Base-by-base conservation (phyloP, 441 rosid genomes). In the Dalechampia spathulata region DNA sequence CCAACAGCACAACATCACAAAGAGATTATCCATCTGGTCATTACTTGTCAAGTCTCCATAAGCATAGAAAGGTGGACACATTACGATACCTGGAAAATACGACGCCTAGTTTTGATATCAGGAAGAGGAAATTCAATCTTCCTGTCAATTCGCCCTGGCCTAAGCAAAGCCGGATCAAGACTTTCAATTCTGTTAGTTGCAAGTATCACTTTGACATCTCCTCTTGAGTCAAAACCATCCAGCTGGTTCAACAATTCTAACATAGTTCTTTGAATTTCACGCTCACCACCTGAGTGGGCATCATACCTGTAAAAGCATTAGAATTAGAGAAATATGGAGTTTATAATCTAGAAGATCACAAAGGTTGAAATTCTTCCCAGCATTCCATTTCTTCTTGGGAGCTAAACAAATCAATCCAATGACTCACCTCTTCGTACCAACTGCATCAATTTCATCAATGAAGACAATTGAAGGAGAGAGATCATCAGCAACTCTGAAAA, bases 211-310 rank as follows among this genome's bases (percentile, higher is more conserved):
- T 90, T 90, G 42, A 90, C 95, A 49, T 86, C 93, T 65, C 90
- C 93, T 64, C 87, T 76, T 26, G 95, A 87, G 75, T 87, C 95
- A 55, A 90, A 90, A 46, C 97, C 97, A 67, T 90, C 96, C 42
- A 90, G 74, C 62, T 90, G 96, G 69, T 90, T 90, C 73, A 90
- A 66, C 69, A 90, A 65, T 47, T 90, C 97, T 76, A 90, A 75
- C 93, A 90, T 87, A 36, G 94, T 90, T 73, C 97, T 78, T 72
- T 90, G 97, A 43, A 90, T 87, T 66, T 90, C 97, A 63, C 97
- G 93, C 39, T 90, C 97, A 43, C 93, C 97, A 46, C 97, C 97
- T 19, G 94, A 86, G 70, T 87, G 77, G 7, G 97, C 95, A 52
- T 90, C 96, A 20, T 86, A 90, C 71, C 96, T 87, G 45, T 13